phyloP scores from a whole-genome alignment of 2,329 filamentous ascomycete species.

The Atkinsonella texensis region DNA sequence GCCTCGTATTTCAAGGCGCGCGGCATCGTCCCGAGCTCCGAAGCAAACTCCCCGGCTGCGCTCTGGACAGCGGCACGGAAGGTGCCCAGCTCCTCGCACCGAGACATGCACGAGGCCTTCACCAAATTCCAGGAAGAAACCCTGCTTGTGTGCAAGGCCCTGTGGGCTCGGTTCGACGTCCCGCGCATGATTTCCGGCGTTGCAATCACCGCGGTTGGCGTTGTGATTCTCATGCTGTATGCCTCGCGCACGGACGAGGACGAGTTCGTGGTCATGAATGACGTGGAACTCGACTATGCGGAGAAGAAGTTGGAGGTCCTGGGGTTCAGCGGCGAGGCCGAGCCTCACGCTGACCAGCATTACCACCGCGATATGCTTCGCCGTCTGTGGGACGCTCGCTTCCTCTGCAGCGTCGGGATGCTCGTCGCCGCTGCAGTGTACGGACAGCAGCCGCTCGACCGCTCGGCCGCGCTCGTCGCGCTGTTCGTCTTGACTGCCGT shows the following conservation, averaged over 20 bases:
- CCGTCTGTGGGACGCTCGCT: slow-evolving; percentile 23
- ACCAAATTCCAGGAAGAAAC: slow-evolving; percentile 66
- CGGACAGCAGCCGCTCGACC: slow-evolving; percentile 20
- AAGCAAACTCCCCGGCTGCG: slow-evolving; percentile 22
- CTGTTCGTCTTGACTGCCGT: slow-evolving; percentile 29
- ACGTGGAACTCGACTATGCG: slow-evolving; percentile 45
- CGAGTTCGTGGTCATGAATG: slow-evolving; percentile 40
- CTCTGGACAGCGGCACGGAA: slow-evolving; percentile 36
- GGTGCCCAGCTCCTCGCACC: slow-evolving; percentile 16
- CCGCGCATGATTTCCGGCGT: slow-evolving; percentile 76
- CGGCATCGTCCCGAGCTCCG: slow-evolving; percentile 50
- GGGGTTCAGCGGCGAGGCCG: slow-evolving; percentile 22
- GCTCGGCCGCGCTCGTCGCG: slow-evolving; percentile 27
- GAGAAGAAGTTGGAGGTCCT: slow-evolving; percentile 45
- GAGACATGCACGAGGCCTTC: slow-evolving; percentile 45
- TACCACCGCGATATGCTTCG: slow-evolving; percentile 22
- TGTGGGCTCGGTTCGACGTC: slow-evolving; percentile 91
- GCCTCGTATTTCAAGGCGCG: slow-evolving; percentile 65
- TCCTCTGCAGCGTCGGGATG: slow-evolving; percentile 19
- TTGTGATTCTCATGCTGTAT: slow-evolving; percentile 62
- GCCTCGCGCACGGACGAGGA: slow-evolving; percentile 47
- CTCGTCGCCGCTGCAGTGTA: slow-evolving; percentile 19
- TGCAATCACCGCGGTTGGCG: slow-evolving; percentile 51
- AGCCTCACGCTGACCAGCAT: slow-evolving; percentile 27
- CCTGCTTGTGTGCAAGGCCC: slow-evolving; percentile 62